Conservation (phyloP, 306 rosid species). For the Vicia villosa region DNA sequence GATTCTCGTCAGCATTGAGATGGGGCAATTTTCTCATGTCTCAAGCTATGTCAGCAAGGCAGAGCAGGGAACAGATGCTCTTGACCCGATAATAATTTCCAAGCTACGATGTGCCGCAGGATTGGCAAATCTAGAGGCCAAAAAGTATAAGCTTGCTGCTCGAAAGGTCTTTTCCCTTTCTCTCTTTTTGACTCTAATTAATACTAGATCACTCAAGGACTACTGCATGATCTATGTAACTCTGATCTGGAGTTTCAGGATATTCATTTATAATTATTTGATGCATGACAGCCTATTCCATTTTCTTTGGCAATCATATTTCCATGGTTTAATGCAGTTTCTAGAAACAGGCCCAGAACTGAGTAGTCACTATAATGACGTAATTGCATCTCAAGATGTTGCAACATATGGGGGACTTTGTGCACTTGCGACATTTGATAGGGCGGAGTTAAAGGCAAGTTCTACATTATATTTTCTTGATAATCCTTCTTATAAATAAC, state of each 20-base stretch:
- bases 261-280: constrained; percentile 25
- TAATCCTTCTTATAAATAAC: constrained; percentile 15
- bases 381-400: constrained; percentile 96
- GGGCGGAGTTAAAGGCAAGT: constrained; percentile 87
- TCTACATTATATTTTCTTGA: constrained; percentile 27
- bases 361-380: constrained; percentile 80
- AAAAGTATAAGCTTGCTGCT: constrained; percentile 97
- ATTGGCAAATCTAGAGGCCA: constrained; percentile 91
- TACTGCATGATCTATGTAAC: constrained; percentile 14
- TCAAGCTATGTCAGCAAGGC: constrained; percentile 91
- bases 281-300: constrained; percentile 5
- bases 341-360: constrained; percentile 82
- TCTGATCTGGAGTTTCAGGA: constrained; percentile 6
- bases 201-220: constrained; percentile 20
- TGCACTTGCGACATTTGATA: constrained; percentile 97
- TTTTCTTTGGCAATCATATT: constrained; percentile 29
- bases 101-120: constrained; percentile 93
- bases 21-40: constrained; percentile 97
- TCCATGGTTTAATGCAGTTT: constrained; percentile 59
- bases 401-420: constrained; percentile 98
- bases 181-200: background rate
- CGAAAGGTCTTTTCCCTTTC: constrained; percentile 72
- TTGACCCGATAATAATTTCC: constrained; percentile 56
- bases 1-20: constrained; percentile 95
- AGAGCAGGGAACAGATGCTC: constrained; percentile 73